These are phyloP conservation scores for Ziziphus jujuba DNA, from an alignment of 306 rosid genomes.

Conservation along the genomic window DNA sequence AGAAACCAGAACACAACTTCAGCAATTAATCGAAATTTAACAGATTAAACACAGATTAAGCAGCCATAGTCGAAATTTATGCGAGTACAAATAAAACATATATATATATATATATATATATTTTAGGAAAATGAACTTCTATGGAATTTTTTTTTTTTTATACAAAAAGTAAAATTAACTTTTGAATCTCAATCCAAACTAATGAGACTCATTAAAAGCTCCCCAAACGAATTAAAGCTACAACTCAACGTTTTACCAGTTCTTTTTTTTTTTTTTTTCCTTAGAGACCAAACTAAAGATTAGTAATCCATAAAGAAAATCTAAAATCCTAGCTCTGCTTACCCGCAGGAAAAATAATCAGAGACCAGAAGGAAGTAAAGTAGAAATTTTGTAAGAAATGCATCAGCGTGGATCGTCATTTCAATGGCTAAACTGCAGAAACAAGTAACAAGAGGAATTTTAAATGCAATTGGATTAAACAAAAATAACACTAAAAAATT, in stretches of 20 bases:
- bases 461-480: constrained; percentile 7
- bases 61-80: no score
- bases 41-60: no score
- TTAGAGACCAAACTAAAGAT: not conserved
- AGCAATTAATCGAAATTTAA: not conserved
- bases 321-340: constrained; percentile 26
- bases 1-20: not conserved
- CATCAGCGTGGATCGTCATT: constrained; percentile 25
- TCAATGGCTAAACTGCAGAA: not conserved
- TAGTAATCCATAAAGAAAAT: not conserved
- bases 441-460: not conserved
- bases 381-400: constrained; percentile 2
- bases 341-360: constrained; percentile 37
- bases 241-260: no score
- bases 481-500: not conserved
- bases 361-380: constrained; percentile 25
- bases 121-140: no score
- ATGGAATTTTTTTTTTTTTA: no score
- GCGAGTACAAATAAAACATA: no score
- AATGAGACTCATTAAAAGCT: no score
- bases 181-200: no score
- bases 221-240: no score
- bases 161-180: no score
- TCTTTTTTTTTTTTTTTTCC: no score
- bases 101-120: no score